These are phyloP conservation scores for Hibiscus tridactylites DNA, from an alignment of 345 rosid genomes.

Conservation along the genomic window DNA sequence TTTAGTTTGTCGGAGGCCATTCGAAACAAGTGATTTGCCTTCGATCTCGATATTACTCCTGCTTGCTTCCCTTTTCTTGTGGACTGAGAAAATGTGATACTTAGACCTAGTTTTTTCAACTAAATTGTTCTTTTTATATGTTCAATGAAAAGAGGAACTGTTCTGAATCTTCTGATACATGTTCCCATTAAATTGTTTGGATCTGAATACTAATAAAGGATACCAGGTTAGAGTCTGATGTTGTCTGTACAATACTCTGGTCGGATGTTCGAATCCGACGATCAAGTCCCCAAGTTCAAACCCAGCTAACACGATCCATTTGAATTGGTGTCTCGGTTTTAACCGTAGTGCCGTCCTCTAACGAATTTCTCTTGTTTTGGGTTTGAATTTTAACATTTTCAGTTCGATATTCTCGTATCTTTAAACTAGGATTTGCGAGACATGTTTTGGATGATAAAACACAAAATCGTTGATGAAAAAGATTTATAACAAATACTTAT, in stretches of 20 bases:
- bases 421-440: too few species aligned
- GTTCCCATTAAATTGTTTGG: not conserved
- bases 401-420: too few species aligned
- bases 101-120: not conserved
- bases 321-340: too few species aligned
- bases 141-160: not conserved
- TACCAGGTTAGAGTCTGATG: not conserved
- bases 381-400: too few species aligned
- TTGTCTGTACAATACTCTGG: not conserved
- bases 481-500: too few species aligned
- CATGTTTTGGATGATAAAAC: too few species aligned
- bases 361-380: too few species aligned
- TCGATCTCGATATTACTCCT: not conserved
- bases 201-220: not conserved
- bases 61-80: not conserved
- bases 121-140: not conserved
- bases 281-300: too few species aligned
- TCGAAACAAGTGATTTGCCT: not conserved
- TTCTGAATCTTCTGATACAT: not conserved
- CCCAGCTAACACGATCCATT: too few species aligned
- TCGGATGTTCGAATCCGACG: not conserved
- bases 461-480: too few species aligned
- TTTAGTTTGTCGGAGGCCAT: too few species aligned
- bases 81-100: not conserved
- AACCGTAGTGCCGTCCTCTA: too few species aligned